Conservation (phyloP, 2,329 filamentous ascomycete species). For the Penicillium freii region DNA sequence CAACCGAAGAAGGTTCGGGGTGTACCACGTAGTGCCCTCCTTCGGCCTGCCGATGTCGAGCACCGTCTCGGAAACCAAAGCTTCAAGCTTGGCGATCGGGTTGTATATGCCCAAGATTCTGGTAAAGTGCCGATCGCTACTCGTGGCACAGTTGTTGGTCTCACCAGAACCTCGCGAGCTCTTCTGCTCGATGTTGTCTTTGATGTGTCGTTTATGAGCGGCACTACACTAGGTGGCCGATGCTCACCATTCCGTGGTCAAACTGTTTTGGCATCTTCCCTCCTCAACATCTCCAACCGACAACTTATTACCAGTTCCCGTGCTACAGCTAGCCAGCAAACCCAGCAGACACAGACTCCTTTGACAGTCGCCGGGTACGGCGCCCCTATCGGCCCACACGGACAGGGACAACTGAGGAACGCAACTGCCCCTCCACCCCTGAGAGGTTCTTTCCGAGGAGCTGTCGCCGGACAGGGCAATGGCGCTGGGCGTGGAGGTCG, state of each 20-base stretch:
- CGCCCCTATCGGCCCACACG: constrained; percentile 55
- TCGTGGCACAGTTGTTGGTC: constrained; percentile 88
- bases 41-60: constrained; percentile 95
- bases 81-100: constrained; percentile 82
- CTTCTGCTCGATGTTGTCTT: constrained; percentile 88
- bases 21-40: constrained; percentile 79
- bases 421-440: constrained; percentile 58
- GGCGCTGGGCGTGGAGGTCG: constrained; percentile 39
- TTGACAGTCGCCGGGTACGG: constrained; percentile 58
- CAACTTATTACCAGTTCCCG: constrained; percentile 67
- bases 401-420: constrained; percentile 59
- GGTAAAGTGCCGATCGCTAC: constrained; percentile 93
- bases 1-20: constrained; percentile 70
- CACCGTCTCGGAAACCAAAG: constrained; percentile 81
- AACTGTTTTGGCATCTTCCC: constrained; percentile 81
- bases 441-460: constrained; percentile 58
- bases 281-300: constrained; percentile 79
- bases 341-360: constrained; percentile 56
- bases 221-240: constrained; percentile 83
- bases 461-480: constrained; percentile 49
- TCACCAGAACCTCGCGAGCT: constrained; percentile 81
- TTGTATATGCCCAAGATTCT: constrained; percentile 88
- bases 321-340: constrained; percentile 45
- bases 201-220: constrained; percentile 94
- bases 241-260: constrained; percentile 92